phyloP scores from a whole-genome alignment of 768 basidiomycete genomes.

The Trametes sanguinea region DNA sequence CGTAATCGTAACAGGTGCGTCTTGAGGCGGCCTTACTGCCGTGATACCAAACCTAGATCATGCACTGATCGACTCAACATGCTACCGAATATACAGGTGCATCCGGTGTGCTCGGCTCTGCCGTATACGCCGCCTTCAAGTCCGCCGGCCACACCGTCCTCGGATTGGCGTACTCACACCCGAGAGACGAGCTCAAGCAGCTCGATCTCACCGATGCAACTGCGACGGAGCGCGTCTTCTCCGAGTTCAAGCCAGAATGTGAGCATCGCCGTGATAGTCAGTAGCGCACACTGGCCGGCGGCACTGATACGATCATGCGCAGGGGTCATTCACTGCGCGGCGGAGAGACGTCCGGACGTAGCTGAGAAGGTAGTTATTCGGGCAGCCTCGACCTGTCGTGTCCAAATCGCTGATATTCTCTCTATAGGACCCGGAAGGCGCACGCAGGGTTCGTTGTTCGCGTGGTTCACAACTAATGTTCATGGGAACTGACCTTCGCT shows the following conservation, averaged over 20 bases:
- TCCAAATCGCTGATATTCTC: not conserved
- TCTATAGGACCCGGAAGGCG: conserved; percentile 66
- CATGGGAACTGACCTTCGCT: too few relatives aligned
- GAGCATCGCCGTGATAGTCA: not conserved
- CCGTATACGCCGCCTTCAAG: conserved; percentile 70
- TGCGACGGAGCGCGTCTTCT: conserved; percentile 57
- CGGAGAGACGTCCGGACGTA: conserved; percentile 90
- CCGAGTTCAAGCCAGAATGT: conserved; percentile 69
- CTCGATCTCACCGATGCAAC: conserved; percentile 69
- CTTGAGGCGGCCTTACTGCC: not conserved
- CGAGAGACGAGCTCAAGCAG: conserved; percentile 50
- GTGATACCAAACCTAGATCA: not conserved
- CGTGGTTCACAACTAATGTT: too few relatives aligned
- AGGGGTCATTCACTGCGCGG: conserved; percentile 95
- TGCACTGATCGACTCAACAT: not conserved
- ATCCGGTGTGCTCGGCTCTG: conserved; percentile 87
- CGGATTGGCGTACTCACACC: conserved; percentile 73
- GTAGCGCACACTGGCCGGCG: not conserved
- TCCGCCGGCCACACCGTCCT: conserved; percentile 47
- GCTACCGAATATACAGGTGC: conserved; percentile 57
- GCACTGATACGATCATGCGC: not conserved
- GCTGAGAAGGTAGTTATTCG: conserved; percentile 72
- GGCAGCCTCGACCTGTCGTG: not conserved
- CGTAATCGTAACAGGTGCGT: conserved; percentile 59
- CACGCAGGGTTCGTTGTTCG: conserved; percentile 51